Evolutionary conservation across 345 rosid genomes (phyloP).

Genomic region (Eutrema heterophyllum): DNA sequence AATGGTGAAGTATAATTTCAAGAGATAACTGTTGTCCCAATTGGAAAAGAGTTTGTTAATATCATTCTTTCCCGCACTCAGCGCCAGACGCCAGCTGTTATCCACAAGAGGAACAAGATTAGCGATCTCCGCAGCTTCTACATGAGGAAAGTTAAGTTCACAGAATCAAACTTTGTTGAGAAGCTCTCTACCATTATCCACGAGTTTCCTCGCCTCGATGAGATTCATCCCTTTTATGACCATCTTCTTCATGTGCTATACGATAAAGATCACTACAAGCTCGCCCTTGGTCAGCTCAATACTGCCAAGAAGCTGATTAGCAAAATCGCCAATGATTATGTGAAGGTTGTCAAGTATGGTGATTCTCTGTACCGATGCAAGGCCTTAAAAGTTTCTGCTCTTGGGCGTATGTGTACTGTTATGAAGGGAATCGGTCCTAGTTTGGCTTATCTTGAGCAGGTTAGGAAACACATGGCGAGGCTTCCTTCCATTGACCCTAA

Average conservation of each 20-base stretch:
- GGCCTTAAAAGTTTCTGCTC: too few species aligned
- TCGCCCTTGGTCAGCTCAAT: too few species aligned
- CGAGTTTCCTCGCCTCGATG: constrained; percentile 54
- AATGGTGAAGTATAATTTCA: constrained; percentile 57
- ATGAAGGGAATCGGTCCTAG: too few species aligned
- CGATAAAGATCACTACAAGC: too few species aligned
- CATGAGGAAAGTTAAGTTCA: constrained; percentile 58
- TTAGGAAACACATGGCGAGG: constrained; percentile 72
- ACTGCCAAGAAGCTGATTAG: too few species aligned
- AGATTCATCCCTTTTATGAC: too few species aligned
- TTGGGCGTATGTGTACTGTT: too few species aligned
- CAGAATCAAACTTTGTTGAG: constrained; percentile 46
- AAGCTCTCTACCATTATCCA: constrained; percentile 51
- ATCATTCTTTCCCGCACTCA: constrained; percentile 63
- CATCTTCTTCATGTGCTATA: too few species aligned
- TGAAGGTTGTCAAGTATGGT: too few species aligned
- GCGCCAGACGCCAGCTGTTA: constrained; percentile 53
- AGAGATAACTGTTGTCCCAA: constrained; percentile 61
- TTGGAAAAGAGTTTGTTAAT: constrained; percentile 50
- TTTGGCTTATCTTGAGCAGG: constrained; percentile 24
- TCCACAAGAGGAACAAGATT: constrained; percentile 57
- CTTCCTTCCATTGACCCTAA: constrained; percentile 63
- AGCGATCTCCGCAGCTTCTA: constrained; percentile 52
- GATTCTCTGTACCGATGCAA: too few species aligned
- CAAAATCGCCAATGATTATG: too few species aligned